Base-by-base conservation (phyloP, 805 yeast species). In the Saccharomycopsis lassenensis region DNA sequence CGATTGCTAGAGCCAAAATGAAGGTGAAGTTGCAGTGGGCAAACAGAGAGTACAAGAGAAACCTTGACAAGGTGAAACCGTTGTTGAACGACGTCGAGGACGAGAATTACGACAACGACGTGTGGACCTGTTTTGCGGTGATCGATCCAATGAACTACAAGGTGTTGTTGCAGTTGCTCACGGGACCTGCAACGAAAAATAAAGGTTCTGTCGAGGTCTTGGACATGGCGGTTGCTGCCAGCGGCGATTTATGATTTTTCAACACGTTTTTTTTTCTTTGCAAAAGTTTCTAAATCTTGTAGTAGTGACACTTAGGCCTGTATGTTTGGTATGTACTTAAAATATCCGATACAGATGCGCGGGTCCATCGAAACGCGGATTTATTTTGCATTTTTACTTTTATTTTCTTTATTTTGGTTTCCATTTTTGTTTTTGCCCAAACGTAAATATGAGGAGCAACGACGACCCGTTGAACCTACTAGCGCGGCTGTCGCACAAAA, bases 1-100 rank as follows among this genome's bases (percentile, higher is more conserved):
- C 97, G 7, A 87, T 91, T 39, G 94, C 85, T 0, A 68, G 98
- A 47, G 97, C 97, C 0, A 78, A 79, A 49, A 91, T 91, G 98
- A 77, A 84, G 57, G 69, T 91, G 26, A 74, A 76, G 46, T 61
- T 85, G n/a, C 56, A 67, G 0, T 57, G 82, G 31, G 63, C 67
- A 17, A 62, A 68, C 6, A 70, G 77, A 44, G 74, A 70, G 3
- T 69, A 71, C 11, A 64, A 65, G 33, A 57, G 50, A 31, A 51
- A 52, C 16, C 41, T 48, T 29, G 57, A 57, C 31, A 58, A 59
- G 29, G 43, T 74, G 11, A 61, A 58, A 30, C 57, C 57, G 2
- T 45, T 69, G 27, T 52, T 71, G 20, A 69, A 60, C 5, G 56
- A 60, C 7, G 52, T 65, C 14, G 71, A 66, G 29, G 57, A 54